These are phyloP conservation scores for Chaetomiaceae sp. DNA, from an alignment of 2,329 filamentous ascomycete genomes.

Conservation along the genomic window DNA sequence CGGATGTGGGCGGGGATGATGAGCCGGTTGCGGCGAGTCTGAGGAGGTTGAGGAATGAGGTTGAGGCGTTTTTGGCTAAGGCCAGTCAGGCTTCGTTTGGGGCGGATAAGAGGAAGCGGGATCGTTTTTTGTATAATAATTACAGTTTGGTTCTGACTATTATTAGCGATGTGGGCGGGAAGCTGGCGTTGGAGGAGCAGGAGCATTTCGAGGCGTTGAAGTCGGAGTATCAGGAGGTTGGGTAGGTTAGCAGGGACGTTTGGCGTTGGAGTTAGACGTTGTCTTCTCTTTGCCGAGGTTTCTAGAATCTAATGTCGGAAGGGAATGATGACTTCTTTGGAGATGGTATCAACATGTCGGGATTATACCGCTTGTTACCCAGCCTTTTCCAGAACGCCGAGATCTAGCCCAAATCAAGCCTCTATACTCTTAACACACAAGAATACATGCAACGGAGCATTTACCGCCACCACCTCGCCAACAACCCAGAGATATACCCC, in stretches of 20 bases:
- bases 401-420: not conserved
- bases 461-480: conserved; percentile 19
- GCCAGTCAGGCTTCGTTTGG: conserved; percentile 66
- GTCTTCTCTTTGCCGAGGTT: not conserved
- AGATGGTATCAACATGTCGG: too few relatives aligned
- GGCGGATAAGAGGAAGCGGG: conserved; percentile 71
- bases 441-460: not conserved
- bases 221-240: conserved; percentile 49
- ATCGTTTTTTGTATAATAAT: conserved; percentile 91
- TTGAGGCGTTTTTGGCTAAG: conserved; percentile 76
- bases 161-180: conserved; percentile 71
- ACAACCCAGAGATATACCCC: conserved; percentile 16
- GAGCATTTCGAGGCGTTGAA: conserved; percentile 68
- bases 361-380: too few relatives aligned
- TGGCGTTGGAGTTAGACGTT: not conserved
- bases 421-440: not conserved
- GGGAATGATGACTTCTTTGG: too few relatives aligned
- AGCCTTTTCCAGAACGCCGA: not conserved
- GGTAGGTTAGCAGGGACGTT: conserved; percentile 18
- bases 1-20: conserved; percentile 89
- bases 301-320: too few relatives aligned
- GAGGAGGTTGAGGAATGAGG: conserved; percentile 69
- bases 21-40: conserved; percentile 86
- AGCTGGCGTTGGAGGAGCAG: conserved; percentile 70
- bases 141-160: conserved; percentile 94